A percentile compares a stretch with the other conserved stretches of the same genome.
Evolutionary conservation across 2,329 filamentous ascomycete species (phyloP).

Genomic region (Zymoseptoria ardabiliae): DNA sequence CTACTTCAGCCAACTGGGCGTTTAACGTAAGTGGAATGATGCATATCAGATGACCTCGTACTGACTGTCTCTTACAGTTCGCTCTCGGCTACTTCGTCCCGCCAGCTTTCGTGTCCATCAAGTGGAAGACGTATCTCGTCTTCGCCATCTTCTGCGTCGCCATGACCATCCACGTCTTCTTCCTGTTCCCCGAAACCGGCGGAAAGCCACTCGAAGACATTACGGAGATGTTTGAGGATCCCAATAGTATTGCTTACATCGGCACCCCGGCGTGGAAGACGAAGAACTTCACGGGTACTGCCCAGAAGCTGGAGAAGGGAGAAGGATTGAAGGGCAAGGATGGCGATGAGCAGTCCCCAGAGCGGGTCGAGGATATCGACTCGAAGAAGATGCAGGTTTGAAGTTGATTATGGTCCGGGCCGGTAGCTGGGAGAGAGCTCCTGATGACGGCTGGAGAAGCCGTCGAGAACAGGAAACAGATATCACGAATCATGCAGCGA

Average conservation of each 20-base stretch:
- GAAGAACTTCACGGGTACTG: not conserved
- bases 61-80: conserved; percentile 19
- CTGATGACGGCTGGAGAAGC: not conserved
- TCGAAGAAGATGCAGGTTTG: conserved; percentile 8
- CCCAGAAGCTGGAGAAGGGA: conserved; percentile 9
- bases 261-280: conserved; percentile 52
- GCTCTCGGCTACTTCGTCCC: conserved; percentile 54
- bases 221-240: conserved; percentile 58
- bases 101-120: conserved; percentile 52
- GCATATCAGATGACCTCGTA: not conserved
- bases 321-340: conserved; percentile 8
- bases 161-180: conserved; percentile 58
- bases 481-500: not conserved
- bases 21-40: conserved; percentile 38
- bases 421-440: not conserved
- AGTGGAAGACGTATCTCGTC: conserved; percentile 57
- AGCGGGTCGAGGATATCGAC: conserved; percentile 10
- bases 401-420: not conserved
- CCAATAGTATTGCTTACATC: conserved; percentile 33
- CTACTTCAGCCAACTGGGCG: conserved; percentile 49
- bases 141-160: conserved; percentile 63
- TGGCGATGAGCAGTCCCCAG: conserved; percentile 6
- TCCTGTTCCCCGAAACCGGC: conserved; percentile 60
- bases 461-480: not conserved
- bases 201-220: conserved; percentile 74